A percentile compares a stretch with the other conserved stretches of the same genome.
Conservation (phyloP, 306 rosid species). For the Prunus salicina region DNA sequence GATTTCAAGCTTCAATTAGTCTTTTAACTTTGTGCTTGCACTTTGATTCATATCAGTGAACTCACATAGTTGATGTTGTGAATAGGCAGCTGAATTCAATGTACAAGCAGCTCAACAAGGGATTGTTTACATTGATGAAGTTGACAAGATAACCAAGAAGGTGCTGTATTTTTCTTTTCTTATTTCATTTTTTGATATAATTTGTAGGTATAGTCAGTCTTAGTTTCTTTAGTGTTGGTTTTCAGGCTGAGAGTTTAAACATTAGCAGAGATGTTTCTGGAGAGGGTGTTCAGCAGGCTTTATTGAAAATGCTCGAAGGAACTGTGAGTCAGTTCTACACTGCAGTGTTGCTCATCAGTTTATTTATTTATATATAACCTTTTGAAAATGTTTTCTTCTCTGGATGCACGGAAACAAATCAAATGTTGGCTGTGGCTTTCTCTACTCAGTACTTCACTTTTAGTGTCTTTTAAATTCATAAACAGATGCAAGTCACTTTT, state of each 20-base stretch:
- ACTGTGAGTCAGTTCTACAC: constrained; percentile 60
- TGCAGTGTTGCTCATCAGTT: constrained; percentile 16
- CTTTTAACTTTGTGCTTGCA: neutral
- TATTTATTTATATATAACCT: neutral
- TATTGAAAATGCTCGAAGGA: constrained; percentile 98
- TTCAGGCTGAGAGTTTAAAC: constrained; percentile 91
- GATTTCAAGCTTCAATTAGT: neutral
- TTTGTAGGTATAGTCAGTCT: constrained; percentile 12
- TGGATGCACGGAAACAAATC: constrained; percentile 1
- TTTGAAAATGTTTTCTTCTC: neutral
- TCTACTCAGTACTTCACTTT: neutral
- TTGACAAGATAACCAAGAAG: constrained; percentile 99
- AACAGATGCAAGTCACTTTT: neutral
- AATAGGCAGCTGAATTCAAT: constrained; percentile 94
- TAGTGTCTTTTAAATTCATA: neutral
- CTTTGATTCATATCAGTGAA: constrained; percentile 7
- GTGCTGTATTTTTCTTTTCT: constrained; percentile 29
- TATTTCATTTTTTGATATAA: constrained; percentile 11
- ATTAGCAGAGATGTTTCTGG: constrained; percentile 98
- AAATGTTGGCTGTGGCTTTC: neutral
- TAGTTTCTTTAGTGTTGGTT: constrained; percentile 2
- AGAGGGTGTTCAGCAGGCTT: constrained; percentile 98
- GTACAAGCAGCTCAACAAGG: constrained; percentile 99
- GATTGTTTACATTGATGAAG: constrained; percentile 95
- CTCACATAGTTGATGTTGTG: constrained; percentile 22